Evolutionary conservation across 2,329 filamentous ascomycete genomes (phyloP), one percentile per base, ranked within the genome.

Genomic region (Colletotrichum melonis): DNA sequence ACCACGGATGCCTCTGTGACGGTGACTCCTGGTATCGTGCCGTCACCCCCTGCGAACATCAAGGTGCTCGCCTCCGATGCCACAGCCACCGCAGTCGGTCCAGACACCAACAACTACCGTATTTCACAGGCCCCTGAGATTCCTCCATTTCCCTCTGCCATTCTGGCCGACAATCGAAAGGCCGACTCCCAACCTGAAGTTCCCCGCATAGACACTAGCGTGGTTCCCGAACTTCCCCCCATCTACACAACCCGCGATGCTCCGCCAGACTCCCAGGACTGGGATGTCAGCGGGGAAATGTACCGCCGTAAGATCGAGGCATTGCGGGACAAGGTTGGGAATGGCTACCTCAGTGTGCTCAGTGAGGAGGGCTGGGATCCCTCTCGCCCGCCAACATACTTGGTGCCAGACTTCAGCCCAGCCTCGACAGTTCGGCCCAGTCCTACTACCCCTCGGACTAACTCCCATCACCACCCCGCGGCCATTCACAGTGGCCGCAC

Each of bases 251-350:
- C 80, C 19, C 77, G 79, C 5, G 81, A 82, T 16, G 76, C 77
- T 24, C 77, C 80, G 5, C 75, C 80, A 28, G 76, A 80, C 56
- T 76, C 84, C 5, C 84, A 87, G 58, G 88, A 93, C 72, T 94
- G 92, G 89, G 91, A 91, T 73, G 84, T 90, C 56, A 90, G 90
- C 72, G 93, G 93, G 67, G 94, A 97, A 78, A 86, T 94, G 8
- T 98, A 98, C 82, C 91, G 93, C 70, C 94, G 94, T 81, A 97
- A 97, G 82, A 93, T 98, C 67, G 95, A 98, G 82, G 92, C 93
- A 3, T 85, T 98, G 67, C 92, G 95, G 74, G 93, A 93, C 78
- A 94, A 96, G 78, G 92, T 98, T 76, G 95, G 95, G 38, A 94
- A 92, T 77, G 93, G 92, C 49, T 99, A 97, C 89, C 88, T 99